phyloP scores from a whole-genome alignment of 2,329 filamentous ascomycete genomes.

The Ophiocordyceps camponoti-saundersi region DNA sequence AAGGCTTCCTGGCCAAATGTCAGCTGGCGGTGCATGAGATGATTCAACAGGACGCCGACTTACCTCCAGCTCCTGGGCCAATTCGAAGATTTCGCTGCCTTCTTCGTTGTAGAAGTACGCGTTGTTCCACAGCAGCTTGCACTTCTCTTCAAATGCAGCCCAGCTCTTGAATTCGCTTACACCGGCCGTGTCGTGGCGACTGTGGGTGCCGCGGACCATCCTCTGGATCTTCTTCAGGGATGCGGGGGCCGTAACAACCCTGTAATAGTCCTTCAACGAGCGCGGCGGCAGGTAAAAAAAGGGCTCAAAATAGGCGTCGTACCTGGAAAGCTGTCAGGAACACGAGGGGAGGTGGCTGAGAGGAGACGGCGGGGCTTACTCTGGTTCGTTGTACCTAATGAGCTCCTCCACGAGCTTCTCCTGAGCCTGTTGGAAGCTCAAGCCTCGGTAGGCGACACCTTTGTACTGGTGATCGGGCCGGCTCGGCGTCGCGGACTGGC shows the following conservation, averaged over 20 bases:
- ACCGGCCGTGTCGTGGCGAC: conserved; percentile 46
- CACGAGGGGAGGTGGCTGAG: not conserved
- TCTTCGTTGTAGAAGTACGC: conserved; percentile 85
- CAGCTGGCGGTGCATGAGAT: conserved; percentile 1
- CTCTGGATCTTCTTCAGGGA: conserved; percentile 67
- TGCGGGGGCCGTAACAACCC: conserved; percentile 63
- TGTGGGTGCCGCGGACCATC: conserved; percentile 54
- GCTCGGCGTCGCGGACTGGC: conserved; percentile 17
- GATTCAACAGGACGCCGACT: not conserved
- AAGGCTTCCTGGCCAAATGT: conserved; percentile 45
- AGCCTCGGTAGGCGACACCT: conserved; percentile 46
- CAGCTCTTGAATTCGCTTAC: conserved; percentile 62
- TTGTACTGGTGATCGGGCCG: conserved; percentile 37
- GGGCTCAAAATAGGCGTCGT: conserved; percentile 53
- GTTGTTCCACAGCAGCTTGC: conserved; percentile 73
- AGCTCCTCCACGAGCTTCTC: conserved; percentile 69
- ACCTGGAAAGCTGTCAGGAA: conserved; percentile 26
- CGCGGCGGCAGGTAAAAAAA: conserved; percentile 68
- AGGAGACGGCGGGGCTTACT: conserved; percentile 25
- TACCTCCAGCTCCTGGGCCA: conserved; percentile 70
- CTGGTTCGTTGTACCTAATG: conserved; percentile 48
- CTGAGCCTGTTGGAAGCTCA: conserved; percentile 70
- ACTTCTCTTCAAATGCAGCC: conserved; percentile 64
- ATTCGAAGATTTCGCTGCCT: conserved; percentile 63
- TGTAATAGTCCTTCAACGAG: conserved; percentile 70